These are phyloP conservation scores for Suhomyces tanzawaensis DNA, from an alignment of 805 yeast genomes.

Conservation along the genomic window DNA sequence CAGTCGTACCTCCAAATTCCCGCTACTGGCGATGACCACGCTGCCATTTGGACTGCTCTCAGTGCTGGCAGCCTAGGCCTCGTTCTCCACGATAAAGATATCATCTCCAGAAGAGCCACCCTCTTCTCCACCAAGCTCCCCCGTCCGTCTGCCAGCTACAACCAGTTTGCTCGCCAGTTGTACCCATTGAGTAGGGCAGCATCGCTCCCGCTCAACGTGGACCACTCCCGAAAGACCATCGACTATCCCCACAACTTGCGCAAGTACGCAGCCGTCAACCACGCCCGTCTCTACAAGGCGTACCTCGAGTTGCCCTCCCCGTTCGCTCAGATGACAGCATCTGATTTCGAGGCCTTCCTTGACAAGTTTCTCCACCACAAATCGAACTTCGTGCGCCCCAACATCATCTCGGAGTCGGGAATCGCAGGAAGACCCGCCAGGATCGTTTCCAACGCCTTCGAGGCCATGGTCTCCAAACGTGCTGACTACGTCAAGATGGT, in stretches of 20 bases:
- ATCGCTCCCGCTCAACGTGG: conserved; percentile 1
- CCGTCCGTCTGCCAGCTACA: conserved; percentile 1
- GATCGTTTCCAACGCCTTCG: conserved; percentile 13
- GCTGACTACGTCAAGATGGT: conserved; percentile 19
- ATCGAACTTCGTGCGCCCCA: conserved; percentile 28
- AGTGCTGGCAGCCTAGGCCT: background rate
- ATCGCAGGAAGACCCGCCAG: conserved; percentile 2
- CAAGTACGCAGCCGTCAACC: conserved; percentile 23
- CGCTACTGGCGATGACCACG: background rate
- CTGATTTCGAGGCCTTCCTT: conserved; percentile 27
- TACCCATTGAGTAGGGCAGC: conserved; percentile 15
- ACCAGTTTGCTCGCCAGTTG: conserved; percentile 15
- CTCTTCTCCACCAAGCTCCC: background rate
- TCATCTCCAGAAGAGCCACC: background rate
- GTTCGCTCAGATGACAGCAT: background rate
- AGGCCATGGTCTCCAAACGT: conserved; percentile 19
- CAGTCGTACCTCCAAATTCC: background rate
- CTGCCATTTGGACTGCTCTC: background rate
- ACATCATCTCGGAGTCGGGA: conserved; percentile 14
- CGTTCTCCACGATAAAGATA: background rate
- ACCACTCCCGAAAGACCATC: conserved; percentile 1
- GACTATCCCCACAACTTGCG: conserved; percentile 4
- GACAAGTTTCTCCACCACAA: conserved; percentile 17
- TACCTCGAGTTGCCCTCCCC: conserved; percentile 26
- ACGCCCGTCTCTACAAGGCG: conserved; percentile 21